A percentile compares a stretch with the other conserved stretches of the same genome.
phyloP scores from a whole-genome alignment of 441 rosid genomes.

The Cnidoscolus chayamansa region DNA sequence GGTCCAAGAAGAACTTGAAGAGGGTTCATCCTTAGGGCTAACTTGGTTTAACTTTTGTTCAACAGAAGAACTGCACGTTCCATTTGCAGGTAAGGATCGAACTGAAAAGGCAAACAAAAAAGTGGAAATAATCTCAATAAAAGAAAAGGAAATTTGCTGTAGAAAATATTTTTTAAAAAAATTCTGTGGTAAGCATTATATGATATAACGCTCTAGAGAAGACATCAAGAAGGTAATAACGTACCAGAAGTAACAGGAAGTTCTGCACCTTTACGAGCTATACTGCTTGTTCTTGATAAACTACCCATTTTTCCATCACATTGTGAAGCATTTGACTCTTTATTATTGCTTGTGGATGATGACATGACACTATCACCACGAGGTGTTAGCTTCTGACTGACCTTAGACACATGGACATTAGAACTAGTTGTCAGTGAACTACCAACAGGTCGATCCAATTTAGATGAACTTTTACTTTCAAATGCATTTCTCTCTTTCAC shows the following conservation, averaged over 20 bases:
- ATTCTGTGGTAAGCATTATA: slow-evolving; percentile 13
- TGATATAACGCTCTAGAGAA: background rate
- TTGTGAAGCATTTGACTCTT: slow-evolving; percentile 51
- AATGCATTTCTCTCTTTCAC: slow-evolving; percentile 45
- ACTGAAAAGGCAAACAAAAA: slow-evolving; percentile 34
- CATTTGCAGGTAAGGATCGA: slow-evolving; percentile 45
- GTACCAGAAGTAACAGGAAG: slow-evolving; percentile 52
- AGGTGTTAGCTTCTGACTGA: slow-evolving; percentile 54
- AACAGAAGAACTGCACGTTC: slow-evolving; percentile 30
- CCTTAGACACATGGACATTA: slow-evolving; percentile 37
- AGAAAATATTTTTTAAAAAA: background rate
- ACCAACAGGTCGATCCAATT: slow-evolving; percentile 36
- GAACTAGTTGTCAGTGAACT: slow-evolving; percentile 35
- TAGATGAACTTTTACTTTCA: slow-evolving; percentile 47
- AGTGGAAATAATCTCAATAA: slow-evolving; percentile 2
- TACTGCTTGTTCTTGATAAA: slow-evolving; percentile 50
- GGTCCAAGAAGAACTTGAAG: slow-evolving; percentile 53
- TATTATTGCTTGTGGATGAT: slow-evolving; percentile 44
- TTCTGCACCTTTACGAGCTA: slow-evolving; percentile 53
- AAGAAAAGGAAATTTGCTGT: background rate
- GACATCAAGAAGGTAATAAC: slow-evolving; percentile 24
- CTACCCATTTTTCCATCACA: slow-evolving; percentile 59
- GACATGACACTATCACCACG: slow-evolving; percentile 40
- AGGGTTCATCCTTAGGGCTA: slow-evolving; percentile 59
- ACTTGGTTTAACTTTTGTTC: slow-evolving; percentile 52